Base-by-base conservation (phyloP, 768 basidiomycete genomes). In the Leccinum broughii region DNA sequence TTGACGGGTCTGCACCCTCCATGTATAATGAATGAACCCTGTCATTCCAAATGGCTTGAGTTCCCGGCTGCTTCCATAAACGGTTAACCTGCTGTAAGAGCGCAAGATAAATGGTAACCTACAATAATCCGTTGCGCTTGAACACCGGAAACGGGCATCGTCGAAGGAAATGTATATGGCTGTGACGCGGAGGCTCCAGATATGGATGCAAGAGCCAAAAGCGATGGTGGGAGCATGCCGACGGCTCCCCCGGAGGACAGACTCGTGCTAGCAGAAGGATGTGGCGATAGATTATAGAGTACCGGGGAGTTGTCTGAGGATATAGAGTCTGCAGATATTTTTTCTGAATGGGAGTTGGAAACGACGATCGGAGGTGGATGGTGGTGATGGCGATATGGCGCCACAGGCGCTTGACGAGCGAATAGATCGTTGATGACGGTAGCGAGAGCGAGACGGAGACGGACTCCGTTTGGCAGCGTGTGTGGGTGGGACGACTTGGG, bases 381-480 rank as follows among this genome's bases (percentile, higher is more conserved):
- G 60, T 69, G 73, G 49, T 70, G 74, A 54, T 64, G 76, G 58
- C 65, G 77, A 55, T 72, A 75, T 34, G 73, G 75, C 4, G 73
- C 69, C 13, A 75, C 59, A 2, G 86, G 86, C 0, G 84, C 79
- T 67, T 88, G 85, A 24, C 90, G 83, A 26, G 89, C 86, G 68
- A 93, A 93, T 7, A 94, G 75, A 65, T 93, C 91, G 63, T 93
- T 93, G 72, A 93, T 81, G 57, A 93, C 84, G 0, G 89, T 88
- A 2, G 85, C 85, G 37, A 94, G 77, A 1, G 88, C 87, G 6
- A 93, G 80, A 30, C 92, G 80, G 53, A 94, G 78, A 6, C 92
- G 83, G 37, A 94, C 90, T 13, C 90, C 90, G 64, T 93, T 92
- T 0, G 92, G 92, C 4, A 93, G 75, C 1, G 79, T 84, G 63